phyloP scores from a whole-genome alignment of 441 rosid species.

The Syzygium malaccense region DNA sequence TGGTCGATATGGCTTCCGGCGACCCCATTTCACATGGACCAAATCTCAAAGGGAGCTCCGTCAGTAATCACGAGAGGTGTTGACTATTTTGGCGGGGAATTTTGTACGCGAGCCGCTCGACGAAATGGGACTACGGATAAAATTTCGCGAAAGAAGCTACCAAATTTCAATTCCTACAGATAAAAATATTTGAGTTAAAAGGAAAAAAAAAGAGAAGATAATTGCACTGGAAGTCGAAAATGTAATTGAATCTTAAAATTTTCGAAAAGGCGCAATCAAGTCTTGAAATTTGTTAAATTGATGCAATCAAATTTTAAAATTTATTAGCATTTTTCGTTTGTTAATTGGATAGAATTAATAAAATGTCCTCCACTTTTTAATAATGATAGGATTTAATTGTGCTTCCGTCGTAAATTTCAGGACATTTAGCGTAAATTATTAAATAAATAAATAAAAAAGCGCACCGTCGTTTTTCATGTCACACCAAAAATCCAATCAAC shows the following conservation, averaged over 20 bases:
- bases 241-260: too few relatives aligned
- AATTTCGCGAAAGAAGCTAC: background rate
- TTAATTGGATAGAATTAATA: too few relatives aligned
- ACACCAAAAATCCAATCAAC: background rate
- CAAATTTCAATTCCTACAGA: background rate
- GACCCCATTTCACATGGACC: background rate
- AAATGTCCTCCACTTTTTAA: too few relatives aligned
- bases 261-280: accelerated
- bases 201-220: background rate
- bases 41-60: background rate
- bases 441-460: background rate
- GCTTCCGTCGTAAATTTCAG: too few relatives aligned
- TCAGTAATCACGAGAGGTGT: background rate
- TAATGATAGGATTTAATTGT: too few relatives aligned
- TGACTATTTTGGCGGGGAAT: accelerated
- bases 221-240: too few relatives aligned
- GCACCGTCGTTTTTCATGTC: background rate
- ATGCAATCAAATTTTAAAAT: too few relatives aligned
- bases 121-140: accelerated
- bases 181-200: background rate
- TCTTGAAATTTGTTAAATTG: too few relatives aligned
- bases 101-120: accelerated
- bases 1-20: background rate
- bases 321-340: too few relatives aligned
- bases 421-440: too few relatives aligned